These are phyloP conservation scores for Exobasidium rhododendri DNA, from an alignment of 1,284 basidiomycete genomes.

Conservation along the genomic window DNA sequence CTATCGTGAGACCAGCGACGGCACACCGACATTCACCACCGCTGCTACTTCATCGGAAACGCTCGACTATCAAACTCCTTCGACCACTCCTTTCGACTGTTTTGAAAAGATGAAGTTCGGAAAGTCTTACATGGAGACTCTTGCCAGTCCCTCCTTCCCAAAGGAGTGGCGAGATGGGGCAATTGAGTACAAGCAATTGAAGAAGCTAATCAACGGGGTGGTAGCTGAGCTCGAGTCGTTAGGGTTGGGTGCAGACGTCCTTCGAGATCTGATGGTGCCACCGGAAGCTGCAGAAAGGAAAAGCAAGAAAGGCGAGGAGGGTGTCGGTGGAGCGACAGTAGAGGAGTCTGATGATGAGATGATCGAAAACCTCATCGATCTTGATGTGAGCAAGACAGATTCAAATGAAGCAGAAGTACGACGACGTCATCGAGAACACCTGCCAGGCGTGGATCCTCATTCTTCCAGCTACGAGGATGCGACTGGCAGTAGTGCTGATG, in stretches of 20 bases:
- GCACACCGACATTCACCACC: too few species aligned
- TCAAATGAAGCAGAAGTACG: neutral
- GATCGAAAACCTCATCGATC: slow-evolving; percentile 22
- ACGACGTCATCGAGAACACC: neutral
- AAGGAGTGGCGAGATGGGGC: slow-evolving; percentile 71
- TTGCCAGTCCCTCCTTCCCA: slow-evolving; percentile 65
- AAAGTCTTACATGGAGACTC: slow-evolving; percentile 70
- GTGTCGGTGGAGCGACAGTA: neutral
- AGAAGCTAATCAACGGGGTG: slow-evolving; percentile 85
- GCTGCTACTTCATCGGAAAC: too few species aligned
- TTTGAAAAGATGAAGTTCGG: slow-evolving; percentile 77
- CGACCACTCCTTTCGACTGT: too few species aligned
- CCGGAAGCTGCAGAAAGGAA: slow-evolving; percentile 17
- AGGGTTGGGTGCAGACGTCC: slow-evolving; percentile 67
- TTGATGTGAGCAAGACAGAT: slow-evolving; percentile 23
- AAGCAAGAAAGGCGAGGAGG: slow-evolving; percentile 1
- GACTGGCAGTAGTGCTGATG: slow-evolving; percentile 10
- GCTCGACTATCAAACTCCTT: too few species aligned
- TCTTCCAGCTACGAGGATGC: neutral
- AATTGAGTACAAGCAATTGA: slow-evolving; percentile 84
- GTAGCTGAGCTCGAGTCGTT: slow-evolving; percentile 75
- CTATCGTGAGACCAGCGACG: too few species aligned
- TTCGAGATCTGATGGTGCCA: slow-evolving; percentile 59
- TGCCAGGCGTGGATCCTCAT: neutral
- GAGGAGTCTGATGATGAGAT: slow-evolving; percentile 11